Percentiles rank a stretch among this genome's conserved stretches.
Evolutionary conservation across 1,284 basidiomycete genomes (phyloP).

Genomic region (Kalmanozyma brasiliensis): DNA sequence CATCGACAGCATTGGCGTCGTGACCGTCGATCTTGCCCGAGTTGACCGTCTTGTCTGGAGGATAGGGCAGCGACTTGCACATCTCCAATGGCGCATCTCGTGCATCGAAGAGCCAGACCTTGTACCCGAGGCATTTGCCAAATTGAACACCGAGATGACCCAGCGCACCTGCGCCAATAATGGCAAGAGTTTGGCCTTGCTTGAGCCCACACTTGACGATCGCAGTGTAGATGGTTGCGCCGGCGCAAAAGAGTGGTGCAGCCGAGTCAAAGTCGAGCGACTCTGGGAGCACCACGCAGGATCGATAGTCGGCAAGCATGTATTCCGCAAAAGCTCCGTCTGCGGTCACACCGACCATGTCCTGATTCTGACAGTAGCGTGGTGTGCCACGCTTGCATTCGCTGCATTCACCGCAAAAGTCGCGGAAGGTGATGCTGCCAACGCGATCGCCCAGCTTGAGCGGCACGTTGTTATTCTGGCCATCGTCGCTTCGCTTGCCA

Average conservation of each 20-base stretch:
- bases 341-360: constrained; percentile 44
- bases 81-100: constrained; percentile 33
- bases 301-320: constrained; percentile 50
- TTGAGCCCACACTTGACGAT: constrained; percentile 56
- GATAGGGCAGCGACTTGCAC: constrained; percentile 31
- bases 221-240: constrained; percentile 68
- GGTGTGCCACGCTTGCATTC: constrained; percentile 47
- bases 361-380: constrained; percentile 47
- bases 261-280: constrained; percentile 44
- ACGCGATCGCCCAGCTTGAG: constrained; percentile 57
- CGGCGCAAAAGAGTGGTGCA: constrained; percentile 70
- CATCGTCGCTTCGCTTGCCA: constrained; percentile 7
- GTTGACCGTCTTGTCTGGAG: constrained; percentile 43
- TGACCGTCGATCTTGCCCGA: constrained; percentile 32
- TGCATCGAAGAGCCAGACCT: constrained; percentile 62
- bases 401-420: constrained; percentile 45
- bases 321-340: constrained; percentile 56
- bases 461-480: constrained; percentile 5
- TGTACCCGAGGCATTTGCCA: constrained; percentile 65
- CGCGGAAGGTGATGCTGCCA: constrained; percentile 56
- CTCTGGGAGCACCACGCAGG: constrained; percentile 55
- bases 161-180: constrained; percentile 69
- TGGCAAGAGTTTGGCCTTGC: constrained; percentile 65
- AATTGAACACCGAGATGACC: constrained; percentile 68
- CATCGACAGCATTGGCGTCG: constrained; percentile 15